These are phyloP conservation scores for Saccharomycopsis malanga DNA, from an alignment of 805 yeast species.

Conservation along the genomic window DNA sequence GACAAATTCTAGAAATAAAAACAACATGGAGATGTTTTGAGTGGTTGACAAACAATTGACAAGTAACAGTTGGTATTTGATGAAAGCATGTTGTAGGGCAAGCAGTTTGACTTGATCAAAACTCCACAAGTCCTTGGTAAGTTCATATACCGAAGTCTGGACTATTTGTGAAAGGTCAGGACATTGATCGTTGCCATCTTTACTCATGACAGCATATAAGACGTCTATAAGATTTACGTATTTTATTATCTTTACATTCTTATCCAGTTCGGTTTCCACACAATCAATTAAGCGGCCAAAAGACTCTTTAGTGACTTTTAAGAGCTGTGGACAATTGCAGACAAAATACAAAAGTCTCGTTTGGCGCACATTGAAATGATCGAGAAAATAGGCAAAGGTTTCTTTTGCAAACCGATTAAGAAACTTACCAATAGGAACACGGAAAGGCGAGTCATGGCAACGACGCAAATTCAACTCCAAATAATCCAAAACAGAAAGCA, in stretches of 20 bases:
- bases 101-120: too few relatives aligned
- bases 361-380: conserved; percentile 56
- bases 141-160: too few relatives aligned
- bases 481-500: conserved; percentile 65
- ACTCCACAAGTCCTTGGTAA: too few relatives aligned
- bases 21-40: conserved; percentile 31
- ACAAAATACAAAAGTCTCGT: conserved; percentile 46
- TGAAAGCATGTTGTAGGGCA: conserved; percentile 65
- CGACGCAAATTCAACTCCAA: conserved; percentile 81
- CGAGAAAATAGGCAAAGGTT: conserved; percentile 60
- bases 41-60: conserved; percentile 32
- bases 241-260: conserved; percentile 51
- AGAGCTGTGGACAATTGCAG: conserved; percentile 41
- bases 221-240: conserved; percentile 71
- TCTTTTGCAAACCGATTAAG: conserved; percentile 76
- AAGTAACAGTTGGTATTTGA: conserved; percentile 48
- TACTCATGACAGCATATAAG: conserved; percentile 50
- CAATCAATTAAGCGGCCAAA: conserved; percentile 42
- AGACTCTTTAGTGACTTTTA: conserved; percentile 49
- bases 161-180: too few relatives aligned
- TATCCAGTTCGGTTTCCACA: conserved; percentile 41
- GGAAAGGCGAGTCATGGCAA: conserved; percentile 79
- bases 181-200: too few relatives aligned
- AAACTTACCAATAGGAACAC: conserved; percentile 82
- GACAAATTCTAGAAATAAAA: conserved; percentile 38